Evolutionary conservation across 441 rosid species (phyloP).

Genomic region (Populus hybrid): DNA sequence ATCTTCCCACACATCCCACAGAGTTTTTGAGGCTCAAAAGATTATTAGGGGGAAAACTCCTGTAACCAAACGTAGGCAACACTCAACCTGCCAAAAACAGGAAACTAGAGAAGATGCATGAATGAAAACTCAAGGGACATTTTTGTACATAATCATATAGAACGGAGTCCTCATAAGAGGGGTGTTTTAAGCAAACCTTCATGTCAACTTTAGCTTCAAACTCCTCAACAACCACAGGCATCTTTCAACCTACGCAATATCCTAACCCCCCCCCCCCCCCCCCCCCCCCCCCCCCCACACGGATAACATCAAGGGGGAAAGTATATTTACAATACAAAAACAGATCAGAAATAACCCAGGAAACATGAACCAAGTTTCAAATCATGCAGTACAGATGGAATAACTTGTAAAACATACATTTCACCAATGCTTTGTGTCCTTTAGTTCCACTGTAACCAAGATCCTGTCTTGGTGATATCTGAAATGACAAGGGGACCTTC

Average conservation of each 20-base stretch:
- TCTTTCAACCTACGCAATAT: constrained; percentile 16
- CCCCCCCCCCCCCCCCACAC: too few relatives aligned
- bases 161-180: background rate
- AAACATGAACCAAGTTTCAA: background rate
- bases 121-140: constrained; percentile 6
- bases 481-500: constrained; percentile 33
- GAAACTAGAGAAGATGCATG: constrained; percentile 20
- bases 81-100: constrained; percentile 58
- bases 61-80: constrained; percentile 71
- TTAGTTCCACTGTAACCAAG: constrained; percentile 28
- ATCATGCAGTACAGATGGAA: background rate
- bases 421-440: constrained; percentile 34
- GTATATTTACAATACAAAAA: background rate
- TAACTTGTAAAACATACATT: constrained; percentile 12
- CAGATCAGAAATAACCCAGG: background rate
- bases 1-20: constrained; percentile 38
- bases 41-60: constrained; percentile 41
- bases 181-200: constrained; percentile 20
- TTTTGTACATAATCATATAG: background rate
- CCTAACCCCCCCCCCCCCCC: too few relatives aligned
- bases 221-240: constrained; percentile 32
- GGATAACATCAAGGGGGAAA: constrained; percentile 10
- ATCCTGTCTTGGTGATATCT: constrained; percentile 28
- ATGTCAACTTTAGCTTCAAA: constrained; percentile 37
- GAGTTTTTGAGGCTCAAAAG: constrained; percentile 38